Conservation (phyloP, 2,329 filamentous ascomycete genomes). For the Pyricularia sp. region DNA sequence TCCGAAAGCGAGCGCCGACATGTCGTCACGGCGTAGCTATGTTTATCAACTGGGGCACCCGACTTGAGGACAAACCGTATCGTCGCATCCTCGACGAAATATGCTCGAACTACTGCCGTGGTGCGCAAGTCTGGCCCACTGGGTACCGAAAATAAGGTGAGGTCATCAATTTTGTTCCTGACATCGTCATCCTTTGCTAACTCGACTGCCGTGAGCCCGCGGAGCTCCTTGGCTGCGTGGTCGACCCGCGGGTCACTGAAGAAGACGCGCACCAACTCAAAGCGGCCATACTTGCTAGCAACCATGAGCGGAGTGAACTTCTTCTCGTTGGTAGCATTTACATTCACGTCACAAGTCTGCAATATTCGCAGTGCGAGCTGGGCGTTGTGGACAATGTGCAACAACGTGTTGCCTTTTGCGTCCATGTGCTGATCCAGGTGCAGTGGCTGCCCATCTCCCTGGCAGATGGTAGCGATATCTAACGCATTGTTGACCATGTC, state of each 20-base stretch:
- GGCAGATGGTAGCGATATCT: constrained; percentile 60
- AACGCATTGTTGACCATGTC: constrained; percentile 81
- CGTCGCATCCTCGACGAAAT: constrained; percentile 94
- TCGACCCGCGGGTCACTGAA: constrained; percentile 87
- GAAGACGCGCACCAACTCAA: constrained; percentile 82
- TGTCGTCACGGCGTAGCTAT: constrained; percentile 88
- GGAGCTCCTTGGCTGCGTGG: constrained; percentile 69
- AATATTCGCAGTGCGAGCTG: constrained; percentile 68
- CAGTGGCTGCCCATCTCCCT: constrained; percentile 69
- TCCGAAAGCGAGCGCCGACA: constrained; percentile 80
- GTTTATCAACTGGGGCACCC: constrained; percentile 70
- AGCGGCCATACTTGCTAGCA: constrained; percentile 92
- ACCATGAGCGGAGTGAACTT: constrained; percentile 95
- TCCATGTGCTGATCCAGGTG: constrained; percentile 92
- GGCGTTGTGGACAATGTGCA: constrained; percentile 92
- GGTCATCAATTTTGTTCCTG: constrained; percentile 89
- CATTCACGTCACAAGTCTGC: constrained; percentile 82
- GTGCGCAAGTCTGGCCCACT: constrained; percentile 69
- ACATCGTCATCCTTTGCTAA: constrained; percentile 97
- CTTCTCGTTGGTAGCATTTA: constrained; percentile 92
- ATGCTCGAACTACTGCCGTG: constrained; percentile 87
- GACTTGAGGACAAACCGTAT: constrained; percentile 92
- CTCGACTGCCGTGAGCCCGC: constrained; percentile 89
- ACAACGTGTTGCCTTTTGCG: constrained; percentile 80
- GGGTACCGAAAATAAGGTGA: constrained; percentile 71